Conservation (phyloP, 768 basidiomycete genomes). For the Suillus clintonianus region DNA sequence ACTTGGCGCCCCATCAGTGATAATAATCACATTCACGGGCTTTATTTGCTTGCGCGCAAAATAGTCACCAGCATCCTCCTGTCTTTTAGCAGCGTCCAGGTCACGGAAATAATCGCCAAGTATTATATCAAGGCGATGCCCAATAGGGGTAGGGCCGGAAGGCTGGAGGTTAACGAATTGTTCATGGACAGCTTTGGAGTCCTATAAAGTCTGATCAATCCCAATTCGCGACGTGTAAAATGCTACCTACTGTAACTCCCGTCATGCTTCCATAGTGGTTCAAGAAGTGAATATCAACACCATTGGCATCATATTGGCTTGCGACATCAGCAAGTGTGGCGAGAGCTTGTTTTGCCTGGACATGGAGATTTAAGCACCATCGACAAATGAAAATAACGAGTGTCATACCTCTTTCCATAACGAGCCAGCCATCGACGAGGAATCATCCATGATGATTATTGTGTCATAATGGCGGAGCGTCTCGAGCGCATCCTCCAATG, state of each 20-base stretch:
- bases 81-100: constrained; percentile 33
- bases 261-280: constrained; percentile 39
- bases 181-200: constrained; percentile 33
- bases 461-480: constrained; percentile 53
- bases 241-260: constrained; percentile 39
- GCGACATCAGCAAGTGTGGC: constrained; percentile 50
- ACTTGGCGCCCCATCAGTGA: constrained; percentile 69
- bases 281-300: constrained; percentile 65
- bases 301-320: constrained; percentile 52
- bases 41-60: constrained; percentile 41
- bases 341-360: constrained; percentile 48
- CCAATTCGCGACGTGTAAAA: not conserved
- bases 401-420: constrained; percentile 52
- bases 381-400: not conserved
- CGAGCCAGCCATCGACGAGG: constrained; percentile 51
- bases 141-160: constrained; percentile 47
- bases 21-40: constrained; percentile 57
- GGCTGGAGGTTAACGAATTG: constrained; percentile 49
- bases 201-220: constrained; percentile 28
- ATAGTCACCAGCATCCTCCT: constrained; percentile 21
- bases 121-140: constrained; percentile 40
- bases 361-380: not conserved
- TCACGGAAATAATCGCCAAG: constrained; percentile 38
- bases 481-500: constrained; percentile 31
- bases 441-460: constrained; percentile 62